Percentiles rank a stretch among this genome's conserved stretches.
Conservation (phyloP, 2,329 filamentous ascomycete genomes). For the Coniochaeta ligniaria region DNA sequence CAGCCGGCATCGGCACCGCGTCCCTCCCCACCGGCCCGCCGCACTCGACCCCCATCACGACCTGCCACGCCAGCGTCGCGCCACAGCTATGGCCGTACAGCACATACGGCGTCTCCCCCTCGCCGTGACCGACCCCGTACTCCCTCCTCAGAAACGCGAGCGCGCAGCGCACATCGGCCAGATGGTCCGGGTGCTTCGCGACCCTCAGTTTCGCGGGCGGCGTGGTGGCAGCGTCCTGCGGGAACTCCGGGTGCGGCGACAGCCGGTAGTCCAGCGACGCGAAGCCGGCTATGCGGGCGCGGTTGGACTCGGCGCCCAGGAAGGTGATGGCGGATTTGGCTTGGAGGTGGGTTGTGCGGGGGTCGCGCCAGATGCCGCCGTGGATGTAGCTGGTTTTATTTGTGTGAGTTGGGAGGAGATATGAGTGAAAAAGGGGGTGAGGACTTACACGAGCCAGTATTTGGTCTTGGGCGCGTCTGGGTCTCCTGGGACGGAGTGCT, state of each 20-base stretch:
- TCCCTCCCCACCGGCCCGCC: constrained; percentile 2
- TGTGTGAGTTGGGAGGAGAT: not conserved
- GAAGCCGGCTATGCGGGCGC: constrained; percentile 46
- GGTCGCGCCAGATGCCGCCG: constrained; percentile 58
- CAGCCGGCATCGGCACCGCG: constrained; percentile 4
- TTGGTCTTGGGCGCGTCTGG: not conserved
- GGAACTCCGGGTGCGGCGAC: constrained; percentile 41
- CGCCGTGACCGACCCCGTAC: constrained; percentile 26
- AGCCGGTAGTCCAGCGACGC: constrained; percentile 60
- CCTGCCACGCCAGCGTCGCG: constrained; percentile 56
- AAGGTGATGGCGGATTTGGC: constrained; percentile 37
- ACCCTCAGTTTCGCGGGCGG: constrained; percentile 19
- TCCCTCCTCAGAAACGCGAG: constrained; percentile 40
- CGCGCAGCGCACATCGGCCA: constrained; percentile 47
- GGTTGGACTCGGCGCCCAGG: constrained; percentile 22
- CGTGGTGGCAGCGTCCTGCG: constrained; percentile 31
- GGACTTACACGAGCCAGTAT: constrained; percentile 1
- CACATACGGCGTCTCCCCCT: constrained; percentile 33
- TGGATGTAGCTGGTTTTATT: constrained; percentile 52
- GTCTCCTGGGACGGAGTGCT: not conserved
- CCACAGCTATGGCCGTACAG: constrained; percentile 58
- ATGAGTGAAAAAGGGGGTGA: not conserved
- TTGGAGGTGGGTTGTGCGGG: constrained; percentile 35
- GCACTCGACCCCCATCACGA: constrained; percentile 31
- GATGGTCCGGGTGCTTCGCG: constrained; percentile 53